These are phyloP conservation scores for Trifolium pratense DNA, from an alignment of 306 rosid genomes.

Conservation along the genomic window DNA sequence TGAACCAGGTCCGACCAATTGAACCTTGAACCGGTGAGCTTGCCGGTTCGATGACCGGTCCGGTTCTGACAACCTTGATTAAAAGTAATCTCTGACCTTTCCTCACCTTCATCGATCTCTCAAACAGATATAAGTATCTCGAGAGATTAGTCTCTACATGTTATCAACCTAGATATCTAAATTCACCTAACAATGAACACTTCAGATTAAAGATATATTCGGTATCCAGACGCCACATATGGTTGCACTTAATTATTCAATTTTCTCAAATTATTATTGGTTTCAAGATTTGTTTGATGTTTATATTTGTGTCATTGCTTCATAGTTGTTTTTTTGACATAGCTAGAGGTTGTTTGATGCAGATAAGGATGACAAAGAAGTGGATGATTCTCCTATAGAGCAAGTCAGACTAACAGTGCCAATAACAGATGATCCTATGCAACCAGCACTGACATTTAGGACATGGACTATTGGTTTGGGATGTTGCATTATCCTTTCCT, in stretches of 20 bases:
- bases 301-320: background rate
- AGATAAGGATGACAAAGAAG: slow-evolving; percentile 47
- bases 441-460: slow-evolving; percentile 77
- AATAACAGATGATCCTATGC: slow-evolving; percentile 65
- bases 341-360: background rate
- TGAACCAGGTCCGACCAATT: too few relatives aligned
- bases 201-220: background rate
- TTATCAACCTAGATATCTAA: background rate
- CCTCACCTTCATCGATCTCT: too few relatives aligned
- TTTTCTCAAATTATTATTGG: background rate
- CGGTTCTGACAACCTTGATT: too few relatives aligned
- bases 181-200: background rate
- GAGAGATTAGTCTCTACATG: too few relatives aligned
- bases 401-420: slow-evolving; percentile 84
- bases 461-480: slow-evolving; percentile 79
- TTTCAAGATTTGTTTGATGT: background rate
- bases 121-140: too few relatives aligned
- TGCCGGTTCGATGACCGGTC: too few relatives aligned
- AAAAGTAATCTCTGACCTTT: too few relatives aligned
- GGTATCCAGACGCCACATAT: background rate
- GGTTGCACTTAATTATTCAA: too few relatives aligned
- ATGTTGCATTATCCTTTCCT: slow-evolving; percentile 71
- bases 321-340: background rate
- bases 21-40: too few relatives aligned
- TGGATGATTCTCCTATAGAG: slow-evolving; percentile 77